Base-by-base conservation (phyloP, 306 rosid species). In the Corylus americana region DNA sequence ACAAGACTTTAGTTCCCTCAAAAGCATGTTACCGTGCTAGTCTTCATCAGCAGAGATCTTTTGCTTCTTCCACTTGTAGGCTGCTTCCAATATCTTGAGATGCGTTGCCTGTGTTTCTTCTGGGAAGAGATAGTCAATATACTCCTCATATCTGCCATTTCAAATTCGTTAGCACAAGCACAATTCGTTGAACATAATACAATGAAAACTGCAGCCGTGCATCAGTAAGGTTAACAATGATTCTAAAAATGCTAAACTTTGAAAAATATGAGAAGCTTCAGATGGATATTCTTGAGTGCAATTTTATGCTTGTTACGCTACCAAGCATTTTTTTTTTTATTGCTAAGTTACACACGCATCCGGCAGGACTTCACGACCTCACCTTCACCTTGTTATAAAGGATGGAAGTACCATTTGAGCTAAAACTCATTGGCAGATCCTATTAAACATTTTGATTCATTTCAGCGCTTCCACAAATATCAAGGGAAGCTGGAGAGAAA, bases 1-100 rank as follows among this genome's bases (percentile, higher is more conserved):
- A 31, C 35, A 31, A 31, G 35, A 31, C 35, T 31, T 31, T 31
- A 31, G 35, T 31, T 31, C 35, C 35, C 35, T 31, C 35, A 31
- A 31, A 7, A 1, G 53, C 82, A 77, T 63, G 50, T 44, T 47
- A 29, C 7, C 45, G 11, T 39, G n/a, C 61, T 73, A 82, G 53
- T 91, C 94, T 2, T 89, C 92, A 17, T 70, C 84, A 0, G 91
- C 71, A 64, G 92, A 79, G 64, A 84, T 69, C 59, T 88, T 95
- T 74, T 90, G 99, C 88, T 81, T 93, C 91, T 95, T 95, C 97
- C 99, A 93, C 75, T 81, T 88, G 80, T 93, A 91, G 7, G 99
- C 99, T 20, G 99, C 99, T 84, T 95, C 97, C 85, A 95, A 81
- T 62, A 93, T 91, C 88, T 91, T 93, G 67, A 93, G 93, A 88